These are phyloP conservation scores for Vanrija sp. DNA, from an alignment of 1,284 basidiomycete genomes.

Conservation along the genomic window DNA sequence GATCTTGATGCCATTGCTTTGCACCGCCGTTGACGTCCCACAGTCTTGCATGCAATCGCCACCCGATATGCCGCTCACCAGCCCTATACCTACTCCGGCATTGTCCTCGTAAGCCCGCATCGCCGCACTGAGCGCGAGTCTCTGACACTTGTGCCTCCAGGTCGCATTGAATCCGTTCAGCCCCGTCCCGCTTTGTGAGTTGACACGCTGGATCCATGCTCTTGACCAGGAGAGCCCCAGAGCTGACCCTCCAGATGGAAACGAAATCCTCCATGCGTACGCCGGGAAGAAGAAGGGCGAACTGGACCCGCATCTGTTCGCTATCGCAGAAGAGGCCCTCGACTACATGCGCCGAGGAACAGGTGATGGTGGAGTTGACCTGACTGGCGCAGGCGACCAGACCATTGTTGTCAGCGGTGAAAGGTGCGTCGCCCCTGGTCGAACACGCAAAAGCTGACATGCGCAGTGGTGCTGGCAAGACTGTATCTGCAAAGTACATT, in stretches of 20 bases:
- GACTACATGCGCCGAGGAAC: constrained; percentile 72
- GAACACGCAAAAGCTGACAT: not conserved
- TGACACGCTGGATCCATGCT: too few species aligned
- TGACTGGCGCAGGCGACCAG: constrained; percentile 65
- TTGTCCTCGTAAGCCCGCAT: constrained; percentile 52
- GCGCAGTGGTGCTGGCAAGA: constrained; percentile 92
- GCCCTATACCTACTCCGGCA: constrained; percentile 98
- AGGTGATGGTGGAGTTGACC: constrained; percentile 63
- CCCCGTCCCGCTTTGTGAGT: constrained; percentile 69
- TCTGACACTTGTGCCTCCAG: constrained; percentile 18
- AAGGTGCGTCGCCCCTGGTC: constrained; percentile 57
- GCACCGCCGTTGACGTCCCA: not conserved
- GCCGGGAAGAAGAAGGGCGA: constrained; percentile 88
- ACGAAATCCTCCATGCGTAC: constrained; percentile 96
- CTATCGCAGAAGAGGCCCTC: constrained; percentile 98
- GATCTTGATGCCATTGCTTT: too few species aligned
- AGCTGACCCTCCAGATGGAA: constrained; percentile 58
- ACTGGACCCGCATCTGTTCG: constrained; percentile 95
- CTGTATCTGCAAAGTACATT: constrained; percentile 98
- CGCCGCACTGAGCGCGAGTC: not conserved
- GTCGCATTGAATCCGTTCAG: constrained; percentile 99
- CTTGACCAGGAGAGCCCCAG: not conserved
- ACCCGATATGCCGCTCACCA: constrained; percentile 95
- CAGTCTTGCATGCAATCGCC: constrained; percentile 93
- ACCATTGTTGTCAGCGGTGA: constrained; percentile 99